Evolutionary conservation across 139 green algal species (phyloP), one percentile per base, ranked within the genome.

Genomic region (Picochlorum costavermella): DNA sequence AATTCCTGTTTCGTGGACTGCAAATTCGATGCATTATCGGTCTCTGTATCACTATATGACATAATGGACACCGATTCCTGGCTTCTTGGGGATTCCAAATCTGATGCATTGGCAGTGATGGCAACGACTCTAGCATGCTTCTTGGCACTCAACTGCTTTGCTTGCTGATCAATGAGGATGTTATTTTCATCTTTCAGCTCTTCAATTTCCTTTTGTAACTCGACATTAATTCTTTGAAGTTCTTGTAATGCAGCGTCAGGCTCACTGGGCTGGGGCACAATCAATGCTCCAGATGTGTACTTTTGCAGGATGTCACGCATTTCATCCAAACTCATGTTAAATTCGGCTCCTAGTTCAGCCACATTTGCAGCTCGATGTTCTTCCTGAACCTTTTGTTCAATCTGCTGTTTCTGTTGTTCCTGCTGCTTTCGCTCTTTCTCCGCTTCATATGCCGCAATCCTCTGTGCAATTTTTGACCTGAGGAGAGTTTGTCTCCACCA

Each of bases 181-280:
- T 26, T 31, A 28, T 60, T 70, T 72, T 81, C 76, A 53, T 81
- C 68, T 43, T 58, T 49, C 16, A 83, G 50, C 13, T 63, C 60
- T 16, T 79, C 68, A 48, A 77, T 26, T 64, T 83, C 72, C 26
- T 58, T 40, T 14, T 71, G 60, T 13, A 81, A 67, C 61, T 76
- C 50, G 65, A 65, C 37, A 23, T 53, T 53, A 53, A 53, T 53
- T 1, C 46, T 20, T 53, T 53, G 46, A 53, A 53, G 46, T 14
- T 53, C 46, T 23, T 53, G 46, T 9, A 44, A 28, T 26, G 29
- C 25, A 28, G 23, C n/a, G 50, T 56, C 29, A 31, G 49, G 77
- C 23, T 76, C 23, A 58, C 28, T 6, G 37, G 65, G 25, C 58
- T 63, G 20, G 30, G n/a, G n/a, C 58, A 17, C 12, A 26, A 51